Base-by-base conservation (phyloP, 2,329 filamentous ascomycete species). In the Diaporthe sp. region DNA sequence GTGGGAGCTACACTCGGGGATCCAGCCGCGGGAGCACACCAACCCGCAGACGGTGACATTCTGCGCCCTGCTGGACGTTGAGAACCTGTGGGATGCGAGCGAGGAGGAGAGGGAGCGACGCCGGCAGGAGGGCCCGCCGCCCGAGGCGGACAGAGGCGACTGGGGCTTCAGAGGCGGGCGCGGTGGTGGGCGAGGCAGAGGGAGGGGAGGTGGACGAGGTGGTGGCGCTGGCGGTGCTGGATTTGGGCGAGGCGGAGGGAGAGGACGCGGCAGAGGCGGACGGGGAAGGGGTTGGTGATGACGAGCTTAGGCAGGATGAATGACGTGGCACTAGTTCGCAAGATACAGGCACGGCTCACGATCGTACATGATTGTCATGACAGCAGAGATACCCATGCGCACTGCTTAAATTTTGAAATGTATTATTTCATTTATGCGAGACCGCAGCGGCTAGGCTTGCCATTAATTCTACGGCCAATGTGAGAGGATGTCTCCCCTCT, bases 21-120 rank as follows among this genome's bases (percentile, higher is more conserved):
- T 92, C n/a, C 89, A 92, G 82, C 95, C 95, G 1, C 86, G 88
- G 1, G 96, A 98, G 84, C 96, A 96, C 82, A 95, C 92, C 5
- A 98, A 97, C 81, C 93, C 94, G 17, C 96, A 98, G 85, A 98
- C 95, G 9, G 87, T 86, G n/a, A 84, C 87, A 4, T 98, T 96
- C 81, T 99, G 97, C 83, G 87, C 92, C 74, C 84, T 98, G 73
- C 80, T 98, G 1, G 92, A 90, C 12, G 92, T 99, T 46, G 86
- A 90, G 8, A 98, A 98, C 82, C 88, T 92, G 13, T 98, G 91
- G 87, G 88, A 94, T 79, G 90, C 93, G 2, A 91, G 86, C n/a
- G 89, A 93, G 3, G 92, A 95, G 79, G 94, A 98, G 82, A 89
- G 92, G 69, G 85, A 86, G 19, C 86, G 87, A 75, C 88, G 93